A percentile compares a stretch with the other conserved stretches of the same genome.
phyloP scores from a whole-genome alignment of 2,329 filamentous ascomycete genomes.

The Epichloe brachyelytri region DNA sequence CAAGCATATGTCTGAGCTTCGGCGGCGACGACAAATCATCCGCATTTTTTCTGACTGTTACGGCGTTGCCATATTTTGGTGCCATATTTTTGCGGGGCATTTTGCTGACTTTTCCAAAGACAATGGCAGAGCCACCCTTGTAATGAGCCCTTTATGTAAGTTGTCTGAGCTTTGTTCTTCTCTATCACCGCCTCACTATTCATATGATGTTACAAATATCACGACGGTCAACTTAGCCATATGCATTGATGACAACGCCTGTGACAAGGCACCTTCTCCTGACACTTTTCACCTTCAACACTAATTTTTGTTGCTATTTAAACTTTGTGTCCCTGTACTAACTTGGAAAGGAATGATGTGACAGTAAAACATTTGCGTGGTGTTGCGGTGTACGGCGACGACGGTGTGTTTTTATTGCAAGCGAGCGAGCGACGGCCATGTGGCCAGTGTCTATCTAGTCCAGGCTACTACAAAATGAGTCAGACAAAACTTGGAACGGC shows the following conservation, averaged over 20 bases:
- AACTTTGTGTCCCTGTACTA: neutral
- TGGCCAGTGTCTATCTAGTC: neutral
- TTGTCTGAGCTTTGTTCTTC: conserved; percentile 5
- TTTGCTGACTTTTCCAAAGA: neutral
- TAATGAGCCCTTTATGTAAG: conserved; percentile 12
- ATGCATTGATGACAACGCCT: conserved; percentile 34
- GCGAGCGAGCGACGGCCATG: neutral
- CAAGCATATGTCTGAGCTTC: conserved; percentile 96
- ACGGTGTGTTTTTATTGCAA: neutral
- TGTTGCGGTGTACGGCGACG: neutral
- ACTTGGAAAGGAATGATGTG: conserved; percentile 1
- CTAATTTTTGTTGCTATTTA: neutral
- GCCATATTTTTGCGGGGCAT: conserved; percentile 4
- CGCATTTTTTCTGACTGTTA: conserved; percentile 10
- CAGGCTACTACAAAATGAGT: neutral
- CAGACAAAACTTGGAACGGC: too few relatives aligned
- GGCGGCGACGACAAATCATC: conserved; percentile 31
- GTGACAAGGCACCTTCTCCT: conserved; percentile 29
- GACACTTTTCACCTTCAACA: conserved; percentile 7
- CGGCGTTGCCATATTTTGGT: conserved; percentile 6
- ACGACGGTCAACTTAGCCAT: conserved; percentile 37
- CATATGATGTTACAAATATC: conserved; percentile 31
- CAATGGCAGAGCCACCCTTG: neutral
- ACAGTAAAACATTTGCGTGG: neutral
- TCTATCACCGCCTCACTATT: conserved; percentile 1